Base-by-base conservation (phyloP, 164 flowering plant species). In the Vitis rotundifolia region DNA sequence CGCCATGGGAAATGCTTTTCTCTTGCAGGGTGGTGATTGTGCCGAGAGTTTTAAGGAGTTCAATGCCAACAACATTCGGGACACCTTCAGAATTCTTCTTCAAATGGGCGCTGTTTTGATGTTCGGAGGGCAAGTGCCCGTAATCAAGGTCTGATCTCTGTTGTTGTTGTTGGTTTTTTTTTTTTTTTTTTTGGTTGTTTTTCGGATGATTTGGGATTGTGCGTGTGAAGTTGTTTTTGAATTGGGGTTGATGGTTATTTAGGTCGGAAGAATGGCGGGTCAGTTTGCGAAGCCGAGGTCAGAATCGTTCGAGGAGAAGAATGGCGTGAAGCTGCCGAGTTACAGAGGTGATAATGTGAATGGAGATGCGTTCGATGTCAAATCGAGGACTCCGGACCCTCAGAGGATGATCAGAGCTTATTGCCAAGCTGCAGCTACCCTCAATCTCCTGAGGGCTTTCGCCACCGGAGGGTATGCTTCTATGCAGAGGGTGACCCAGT, bases 191-290 rank as follows among this genome's bases (percentile, higher is more conserved):
- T 61, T n/a, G n/a, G n/a, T n/a, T n/a, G n/a, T n/a, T n/a, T n/a
- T 22, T 22, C 5, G 44, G 7, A 37, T 37, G 44, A 37, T 37
- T 37, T 37, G 7, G 44, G 44, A 37, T 37, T 37, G 44, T 37
- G 44, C 44, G 6, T 37, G 44, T 37, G 44, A 37, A 37, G 44
- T 37, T 37, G 49, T 19, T 50, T 12, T 22, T 29, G 51, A 37
- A 22, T 49, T 19, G 66, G 19, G 14, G 61, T 15, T 11, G 9
- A 2, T 70, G 57, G 37, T 67, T 50, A 59, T 71, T 18, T 71
- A 93, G 97, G 97, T 91, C 59, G 98, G 98, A 47, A 85, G 98
- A 77, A 93, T 93, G 98, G 98, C 98, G 8, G 98, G 98, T 48
- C 98, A 93, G 58, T 93, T 93, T 79, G 98, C 98, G 8, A 93